phyloP scores from a whole-genome alignment of 257 asterid species.

The Verbena officinalis region DNA sequence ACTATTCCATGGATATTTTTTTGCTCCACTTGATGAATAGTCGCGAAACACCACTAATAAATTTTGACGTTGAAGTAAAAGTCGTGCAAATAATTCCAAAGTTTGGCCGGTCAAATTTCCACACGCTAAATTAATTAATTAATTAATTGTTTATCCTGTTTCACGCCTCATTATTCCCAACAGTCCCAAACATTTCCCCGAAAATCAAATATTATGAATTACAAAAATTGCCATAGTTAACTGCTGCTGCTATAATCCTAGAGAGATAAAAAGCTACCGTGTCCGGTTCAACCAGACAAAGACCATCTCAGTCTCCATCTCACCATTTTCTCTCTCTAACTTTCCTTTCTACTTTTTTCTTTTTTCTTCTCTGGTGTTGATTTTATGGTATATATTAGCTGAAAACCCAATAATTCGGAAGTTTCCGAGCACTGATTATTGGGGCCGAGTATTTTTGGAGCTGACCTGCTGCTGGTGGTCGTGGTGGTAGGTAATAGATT shows the following conservation, averaged over 20 bases:
- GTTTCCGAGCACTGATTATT: neutral
- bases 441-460: neutral
- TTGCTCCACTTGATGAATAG: no score
- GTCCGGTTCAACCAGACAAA: constrained; percentile 12
- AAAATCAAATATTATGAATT: neutral
- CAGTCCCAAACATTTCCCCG: neutral
- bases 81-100: no score
- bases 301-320: neutral
- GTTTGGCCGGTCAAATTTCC: no score
- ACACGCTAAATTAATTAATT: neutral
- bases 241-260: neutral
- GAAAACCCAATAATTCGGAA: neutral
- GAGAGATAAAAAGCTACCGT: constrained; percentile 1
- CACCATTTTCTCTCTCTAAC: constrained; percentile 10
- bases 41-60: no score
- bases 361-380: neutral
- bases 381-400: neutral
- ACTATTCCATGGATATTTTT: no score
- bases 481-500: neutral
- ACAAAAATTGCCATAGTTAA: neutral
- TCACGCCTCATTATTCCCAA: neutral
- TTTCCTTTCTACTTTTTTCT: neutral
- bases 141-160: neutral
- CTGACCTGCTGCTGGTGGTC: neutral
- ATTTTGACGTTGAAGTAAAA: no score